These are phyloP conservation scores for Mycosphaerelloides madeirae DNA, from an alignment of 2,329 filamentous ascomycete genomes.

Conservation along the genomic window DNA sequence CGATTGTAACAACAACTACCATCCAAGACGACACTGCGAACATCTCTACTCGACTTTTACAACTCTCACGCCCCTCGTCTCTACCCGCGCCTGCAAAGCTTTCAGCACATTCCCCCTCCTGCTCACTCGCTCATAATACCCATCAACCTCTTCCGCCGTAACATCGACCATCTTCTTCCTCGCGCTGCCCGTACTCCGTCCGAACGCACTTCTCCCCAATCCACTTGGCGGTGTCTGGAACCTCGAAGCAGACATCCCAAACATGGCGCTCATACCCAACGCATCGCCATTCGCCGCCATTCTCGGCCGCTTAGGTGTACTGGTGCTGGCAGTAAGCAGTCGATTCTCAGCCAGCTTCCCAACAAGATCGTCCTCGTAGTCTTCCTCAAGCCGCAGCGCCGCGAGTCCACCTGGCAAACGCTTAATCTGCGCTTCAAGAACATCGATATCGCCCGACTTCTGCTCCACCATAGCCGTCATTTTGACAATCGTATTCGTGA, in stretches of 20 bases:
- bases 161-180: constrained; percentile 39
- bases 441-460: constrained; percentile 83
- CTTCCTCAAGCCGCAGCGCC: constrained; percentile 27
- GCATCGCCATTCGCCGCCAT: constrained; percentile 30
- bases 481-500: constrained; percentile 84
- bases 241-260: constrained; percentile 21
- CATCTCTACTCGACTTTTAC: constrained; percentile 8
- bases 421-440: constrained; percentile 81
- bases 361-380: constrained; percentile 33
- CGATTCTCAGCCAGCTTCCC: constrained; percentile 25
- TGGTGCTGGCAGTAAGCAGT: constrained; percentile 31
- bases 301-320: constrained; percentile 30
- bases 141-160: constrained; percentile 37
- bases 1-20: too few relatives aligned
- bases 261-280: constrained; percentile 34
- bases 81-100: constrained; percentile 35
- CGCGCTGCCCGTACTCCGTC: constrained; percentile 24
- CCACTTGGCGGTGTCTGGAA: constrained; percentile 27
- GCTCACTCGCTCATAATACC: constrained; percentile 30
- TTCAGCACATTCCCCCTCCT: constrained; percentile 37
- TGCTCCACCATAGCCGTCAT: constrained; percentile 92
- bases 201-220: constrained; percentile 25
- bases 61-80: constrained; percentile 23
- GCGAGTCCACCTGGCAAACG: constrained; percentile 49
- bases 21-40: too few relatives aligned